These are phyloP conservation scores for Aspergillus steynii DNA, from an alignment of 495 filamentous ascomycete species.

Conservation along the genomic window DNA sequence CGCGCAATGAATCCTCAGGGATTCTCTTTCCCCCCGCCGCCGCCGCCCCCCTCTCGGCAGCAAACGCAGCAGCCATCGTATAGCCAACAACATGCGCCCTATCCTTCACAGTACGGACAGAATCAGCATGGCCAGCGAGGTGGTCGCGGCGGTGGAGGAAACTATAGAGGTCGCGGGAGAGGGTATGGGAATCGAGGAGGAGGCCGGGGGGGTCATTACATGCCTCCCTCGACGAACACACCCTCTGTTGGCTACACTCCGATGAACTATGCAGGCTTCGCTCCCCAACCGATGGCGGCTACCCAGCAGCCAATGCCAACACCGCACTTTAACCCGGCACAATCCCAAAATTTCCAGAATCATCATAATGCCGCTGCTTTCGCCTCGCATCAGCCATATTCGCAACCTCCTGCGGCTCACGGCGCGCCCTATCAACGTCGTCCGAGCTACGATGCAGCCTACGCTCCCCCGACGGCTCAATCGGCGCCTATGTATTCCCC, in stretches of 20 bases:
- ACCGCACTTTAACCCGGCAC: constrained; percentile 29
- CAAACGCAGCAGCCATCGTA: constrained; percentile 24
- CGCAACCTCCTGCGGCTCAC: constrained; percentile 29
- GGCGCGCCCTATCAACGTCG: constrained; percentile 30
- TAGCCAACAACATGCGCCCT: constrained; percentile 22
- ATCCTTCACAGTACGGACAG: constrained; percentile 34
- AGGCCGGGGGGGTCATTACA: constrained; percentile 52
- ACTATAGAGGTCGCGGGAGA: constrained; percentile 41
- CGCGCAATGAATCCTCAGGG: constrained; percentile 46
- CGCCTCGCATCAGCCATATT: constrained; percentile 25
- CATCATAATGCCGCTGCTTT: constrained; percentile 26
- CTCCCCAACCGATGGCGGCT: constrained; percentile 28
- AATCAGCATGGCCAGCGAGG: constrained; percentile 31
- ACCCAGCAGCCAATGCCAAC: constrained; percentile 28
- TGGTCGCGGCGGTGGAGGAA: constrained; percentile 33
- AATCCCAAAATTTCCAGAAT: constrained; percentile 27
- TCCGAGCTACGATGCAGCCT: constrained; percentile 33
- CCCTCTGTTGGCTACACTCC: constrained; percentile 31
- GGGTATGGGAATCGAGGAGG: constrained; percentile 47
- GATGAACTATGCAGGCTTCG: constrained; percentile 35
- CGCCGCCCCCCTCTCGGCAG: constrained; percentile 38
- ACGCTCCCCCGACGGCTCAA: constrained; percentile 25
- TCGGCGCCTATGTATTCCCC: constrained; percentile 29
- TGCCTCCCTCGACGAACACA: constrained; percentile 25
- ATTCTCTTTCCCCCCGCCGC: constrained; percentile 55